Percentiles rank a stretch among this genome's conserved stretches.
Conservation (phyloP, 768 basidiomycete genomes). For the Mycena pura region DNA sequence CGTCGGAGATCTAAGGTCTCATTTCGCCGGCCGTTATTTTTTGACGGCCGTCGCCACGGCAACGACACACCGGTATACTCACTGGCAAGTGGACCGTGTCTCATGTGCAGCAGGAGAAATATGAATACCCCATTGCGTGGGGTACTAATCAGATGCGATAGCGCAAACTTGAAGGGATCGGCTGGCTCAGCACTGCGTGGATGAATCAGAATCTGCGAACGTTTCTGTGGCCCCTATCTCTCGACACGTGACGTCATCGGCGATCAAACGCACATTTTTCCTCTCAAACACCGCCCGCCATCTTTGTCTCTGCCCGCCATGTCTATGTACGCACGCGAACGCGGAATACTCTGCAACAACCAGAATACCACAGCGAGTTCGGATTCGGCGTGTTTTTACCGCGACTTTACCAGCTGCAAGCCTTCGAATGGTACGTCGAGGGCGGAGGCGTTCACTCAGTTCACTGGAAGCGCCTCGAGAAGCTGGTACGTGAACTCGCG, state of each 20-base stretch:
- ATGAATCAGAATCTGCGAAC: too few species aligned
- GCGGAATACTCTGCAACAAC: constrained; percentile 24
- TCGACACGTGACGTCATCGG: constrained; percentile 15
- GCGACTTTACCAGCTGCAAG: constrained; percentile 22
- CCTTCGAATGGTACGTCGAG: constrained; percentile 33
- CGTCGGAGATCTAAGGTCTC: too few species aligned
- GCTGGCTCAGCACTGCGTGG: too few species aligned
- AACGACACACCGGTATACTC: too few species aligned
- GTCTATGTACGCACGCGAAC: constrained; percentile 31
- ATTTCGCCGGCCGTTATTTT: too few species aligned
- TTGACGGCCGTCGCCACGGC: too few species aligned
- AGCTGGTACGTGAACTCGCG: constrained; percentile 24
- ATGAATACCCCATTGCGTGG: too few species aligned
- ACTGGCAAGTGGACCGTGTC: too few species aligned
- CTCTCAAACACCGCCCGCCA: neutral
- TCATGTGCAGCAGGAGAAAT: too few species aligned
- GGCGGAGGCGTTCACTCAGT: constrained; percentile 31
- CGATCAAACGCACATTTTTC: neutral
- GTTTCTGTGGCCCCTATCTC: too few species aligned
- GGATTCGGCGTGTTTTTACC: neutral
- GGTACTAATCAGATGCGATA: too few species aligned
- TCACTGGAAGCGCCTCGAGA: constrained; percentile 30
- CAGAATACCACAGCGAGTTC: constrained; percentile 29
- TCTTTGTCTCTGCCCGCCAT: constrained; percentile 15
- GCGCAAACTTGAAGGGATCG: too few species aligned